phyloP scores from a whole-genome alignment of 176 grass and related monocot species.

The Cenchrus fungigraminus region DNA sequence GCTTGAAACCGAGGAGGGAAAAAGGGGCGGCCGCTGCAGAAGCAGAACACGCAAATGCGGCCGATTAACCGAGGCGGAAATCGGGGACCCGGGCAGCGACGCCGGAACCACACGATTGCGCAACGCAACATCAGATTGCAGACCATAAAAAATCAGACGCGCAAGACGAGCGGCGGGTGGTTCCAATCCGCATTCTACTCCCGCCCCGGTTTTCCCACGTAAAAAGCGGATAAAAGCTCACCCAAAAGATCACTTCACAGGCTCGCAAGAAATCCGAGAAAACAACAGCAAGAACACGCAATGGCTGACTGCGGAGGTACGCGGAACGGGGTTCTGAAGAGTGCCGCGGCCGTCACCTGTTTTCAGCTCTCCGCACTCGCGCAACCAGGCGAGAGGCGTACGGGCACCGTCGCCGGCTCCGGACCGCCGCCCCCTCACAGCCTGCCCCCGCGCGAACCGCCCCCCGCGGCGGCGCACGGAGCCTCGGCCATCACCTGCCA shows the following conservation, averaged over 20 bases:
- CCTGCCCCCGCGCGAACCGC: background rate
- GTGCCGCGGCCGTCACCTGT: background rate
- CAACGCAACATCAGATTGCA: background rate
- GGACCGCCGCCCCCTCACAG: conserved; percentile 22
- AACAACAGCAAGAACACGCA: background rate
- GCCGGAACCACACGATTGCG: background rate
- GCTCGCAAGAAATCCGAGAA: background rate
- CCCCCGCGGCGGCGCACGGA: conserved; percentile 33
- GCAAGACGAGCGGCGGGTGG: background rate
- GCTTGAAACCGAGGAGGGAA: conserved; percentile 42
- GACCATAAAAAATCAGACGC: background rate
- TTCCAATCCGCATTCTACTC: background rate
- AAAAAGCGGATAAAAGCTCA: background rate
- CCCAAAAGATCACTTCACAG: background rate
- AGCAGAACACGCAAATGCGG: conserved; percentile 57
- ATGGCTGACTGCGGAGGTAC: conserved; percentile 16
- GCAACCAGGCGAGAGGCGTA: background rate
- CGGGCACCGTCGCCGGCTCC: conserved; percentile 23
- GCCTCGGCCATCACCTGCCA: conserved; percentile 54
- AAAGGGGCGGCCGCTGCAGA: conserved; percentile 28
- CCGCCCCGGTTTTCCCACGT: background rate
- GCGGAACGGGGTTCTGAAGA: background rate
- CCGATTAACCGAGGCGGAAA: conserved; percentile 17
- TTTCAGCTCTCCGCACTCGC: conserved; percentile 7
- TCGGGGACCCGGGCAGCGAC: background rate